phyloP scores from a whole-genome alignment of 2,329 filamentous ascomycete species.

The Calonectria leucothoes region DNA sequence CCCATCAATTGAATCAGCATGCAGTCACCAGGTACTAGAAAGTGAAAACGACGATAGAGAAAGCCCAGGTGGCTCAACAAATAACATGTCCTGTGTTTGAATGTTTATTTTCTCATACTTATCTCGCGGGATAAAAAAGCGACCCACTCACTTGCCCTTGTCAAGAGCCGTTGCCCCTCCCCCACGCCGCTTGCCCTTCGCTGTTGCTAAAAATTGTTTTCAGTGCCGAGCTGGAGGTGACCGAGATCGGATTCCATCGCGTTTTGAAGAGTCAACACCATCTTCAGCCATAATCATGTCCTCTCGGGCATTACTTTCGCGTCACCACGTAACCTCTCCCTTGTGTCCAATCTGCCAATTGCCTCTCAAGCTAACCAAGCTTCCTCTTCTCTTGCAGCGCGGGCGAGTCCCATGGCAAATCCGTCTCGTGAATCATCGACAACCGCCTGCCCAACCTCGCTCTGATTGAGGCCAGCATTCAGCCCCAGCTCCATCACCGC shows the following conservation, averaged over 20 bases:
- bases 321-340: slow-evolving; percentile 72
- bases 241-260: slow-evolving; percentile 25
- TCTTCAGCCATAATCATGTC: slow-evolving; percentile 72
- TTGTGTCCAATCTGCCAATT: slow-evolving; percentile 4
- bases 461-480: slow-evolving; percentile 87
- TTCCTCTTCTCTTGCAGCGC: slow-evolving; percentile 45
- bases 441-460: slow-evolving; percentile 89
- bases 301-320: slow-evolving; percentile 74
- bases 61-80: not conserved
- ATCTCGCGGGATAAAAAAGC: not conserved
- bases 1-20: not conserved
- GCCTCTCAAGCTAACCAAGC: not conserved
- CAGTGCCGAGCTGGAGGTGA: not conserved
- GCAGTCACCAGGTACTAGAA: not conserved
- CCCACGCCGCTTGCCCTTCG: not conserved
- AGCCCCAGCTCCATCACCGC: slow-evolving; percentile 92
- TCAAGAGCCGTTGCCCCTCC: slow-evolving; percentile 22
- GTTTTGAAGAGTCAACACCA: slow-evolving; percentile 32
- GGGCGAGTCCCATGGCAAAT: slow-evolving; percentile 84
- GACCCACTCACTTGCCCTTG: not conserved
- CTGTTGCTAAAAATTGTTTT: slow-evolving; percentile 9
- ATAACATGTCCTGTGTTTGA: not conserved
- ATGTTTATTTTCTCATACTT: not conserved
- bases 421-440: slow-evolving; percentile 95
- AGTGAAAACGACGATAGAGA: not conserved